A percentile compares a stretch with the other conserved stretches of the same genome.
Conservation (phyloP, 2,329 filamentous ascomycete genomes). For the Fragosphaeria purpurea region DNA sequence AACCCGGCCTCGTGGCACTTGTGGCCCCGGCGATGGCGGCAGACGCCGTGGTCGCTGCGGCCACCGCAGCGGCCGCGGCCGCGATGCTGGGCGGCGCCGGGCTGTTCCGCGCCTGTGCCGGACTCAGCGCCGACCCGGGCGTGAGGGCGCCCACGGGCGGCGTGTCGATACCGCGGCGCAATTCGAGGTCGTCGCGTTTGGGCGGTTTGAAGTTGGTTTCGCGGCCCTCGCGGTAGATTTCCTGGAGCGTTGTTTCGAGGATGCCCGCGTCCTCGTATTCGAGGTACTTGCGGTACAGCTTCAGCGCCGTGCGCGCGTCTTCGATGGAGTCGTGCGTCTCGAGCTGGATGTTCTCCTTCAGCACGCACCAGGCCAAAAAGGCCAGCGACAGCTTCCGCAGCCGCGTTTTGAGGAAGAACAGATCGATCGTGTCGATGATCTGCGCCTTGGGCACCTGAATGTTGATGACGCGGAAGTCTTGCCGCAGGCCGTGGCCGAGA, state of each 20-base stretch:
- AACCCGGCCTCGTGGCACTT: background rate
- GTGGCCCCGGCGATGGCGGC: background rate
- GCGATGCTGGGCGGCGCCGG: constrained; percentile 1
- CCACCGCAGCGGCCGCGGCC: background rate
- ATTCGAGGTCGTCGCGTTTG: constrained; percentile 32
- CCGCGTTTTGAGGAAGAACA: constrained; percentile 75
- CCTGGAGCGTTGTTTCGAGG: constrained; percentile 71
- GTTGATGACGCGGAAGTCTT: constrained; percentile 96
- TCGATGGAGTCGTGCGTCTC: constrained; percentile 93
- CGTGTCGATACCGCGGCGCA: constrained; percentile 36
- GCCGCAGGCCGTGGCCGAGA: constrained; percentile 83
- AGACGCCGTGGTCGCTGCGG: background rate
- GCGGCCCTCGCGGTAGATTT: constrained; percentile 56
- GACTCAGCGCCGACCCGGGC: background rate
- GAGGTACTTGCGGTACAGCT: constrained; percentile 79
- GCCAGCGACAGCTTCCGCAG: constrained; percentile 82
- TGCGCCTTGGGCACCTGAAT: constrained; percentile 87
- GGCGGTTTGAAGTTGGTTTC: constrained; percentile 43
- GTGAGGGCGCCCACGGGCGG: constrained; percentile 32
- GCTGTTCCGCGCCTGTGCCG: constrained; percentile 1
- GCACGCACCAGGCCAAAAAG: constrained; percentile 81
- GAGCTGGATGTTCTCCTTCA: constrained; percentile 89
- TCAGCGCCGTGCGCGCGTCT: constrained; percentile 82
- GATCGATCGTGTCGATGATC: constrained; percentile 86
- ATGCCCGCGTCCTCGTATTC: constrained; percentile 84